These are phyloP conservation scores for Neurospora tetraspora DNA, from an alignment of 495 filamentous ascomycete genomes.

Conservation along the genomic window DNA sequence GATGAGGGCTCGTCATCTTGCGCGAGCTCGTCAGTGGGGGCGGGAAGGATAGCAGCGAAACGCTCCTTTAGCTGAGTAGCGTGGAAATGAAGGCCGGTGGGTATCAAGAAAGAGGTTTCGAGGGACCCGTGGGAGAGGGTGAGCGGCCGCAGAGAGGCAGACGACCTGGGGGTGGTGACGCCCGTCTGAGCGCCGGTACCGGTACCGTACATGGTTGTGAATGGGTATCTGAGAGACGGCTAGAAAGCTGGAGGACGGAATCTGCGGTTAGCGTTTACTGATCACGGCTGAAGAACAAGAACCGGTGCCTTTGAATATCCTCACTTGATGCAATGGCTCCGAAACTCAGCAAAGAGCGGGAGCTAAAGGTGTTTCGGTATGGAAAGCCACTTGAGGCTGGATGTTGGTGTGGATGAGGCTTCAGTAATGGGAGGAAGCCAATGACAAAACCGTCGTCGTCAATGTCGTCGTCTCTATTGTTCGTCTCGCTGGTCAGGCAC, in stretches of 20 bases:
- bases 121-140: slow-evolving; percentile 86
- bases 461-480: neutral
- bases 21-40: slow-evolving; percentile 90
- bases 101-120: slow-evolving; percentile 88
- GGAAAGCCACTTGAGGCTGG: neutral
- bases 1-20: slow-evolving; percentile 97
- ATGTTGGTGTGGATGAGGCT: neutral
- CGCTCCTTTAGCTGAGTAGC: slow-evolving; percentile 83
- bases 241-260: neutral
- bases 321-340: slow-evolving; percentile 13
- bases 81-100: slow-evolving; percentile 89
- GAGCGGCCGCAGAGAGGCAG: slow-evolving; percentile 78
- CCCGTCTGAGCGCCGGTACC: slow-evolving; percentile 80
- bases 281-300: neutral
- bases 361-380: slow-evolving; percentile 6
- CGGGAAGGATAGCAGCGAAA: slow-evolving; percentile 73
- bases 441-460: neutral
- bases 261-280: neutral
- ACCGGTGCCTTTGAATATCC: neutral
- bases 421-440: neutral
- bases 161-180: slow-evolving; percentile 85
- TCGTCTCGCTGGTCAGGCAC: neutral
- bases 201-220: slow-evolving; percentile 69
- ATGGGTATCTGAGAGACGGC: slow-evolving; percentile 15
- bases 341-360: slow-evolving; percentile 33